Evolutionary conservation across 2,329 filamentous ascomycete species (phyloP).

Genomic region (Thielaviopsis euricoi): DNA sequence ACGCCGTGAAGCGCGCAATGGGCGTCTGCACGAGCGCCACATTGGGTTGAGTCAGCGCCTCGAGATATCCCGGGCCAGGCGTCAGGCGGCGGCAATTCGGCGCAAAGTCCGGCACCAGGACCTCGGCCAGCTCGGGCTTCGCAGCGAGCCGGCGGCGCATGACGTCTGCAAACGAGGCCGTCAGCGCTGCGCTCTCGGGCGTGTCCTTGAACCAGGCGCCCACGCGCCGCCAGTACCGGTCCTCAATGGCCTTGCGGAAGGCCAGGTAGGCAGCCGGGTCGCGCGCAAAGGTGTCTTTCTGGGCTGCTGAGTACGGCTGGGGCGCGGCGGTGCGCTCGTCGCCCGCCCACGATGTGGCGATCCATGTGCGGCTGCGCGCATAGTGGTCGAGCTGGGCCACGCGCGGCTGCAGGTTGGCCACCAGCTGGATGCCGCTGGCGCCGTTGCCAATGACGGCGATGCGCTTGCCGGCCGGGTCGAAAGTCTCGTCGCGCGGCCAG

Average conservation of each 20-base stretch:
- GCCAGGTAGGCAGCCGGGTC: slow-evolving; percentile 43
- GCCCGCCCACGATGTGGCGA: slow-evolving; percentile 44
- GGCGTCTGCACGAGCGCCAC: slow-evolving; percentile 41
- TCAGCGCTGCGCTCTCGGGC: slow-evolving; percentile 29
- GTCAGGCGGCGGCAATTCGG: slow-evolving; percentile 49
- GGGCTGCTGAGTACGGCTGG: slow-evolving; percentile 39
- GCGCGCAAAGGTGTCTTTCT: slow-evolving; percentile 35
- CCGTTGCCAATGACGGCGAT: slow-evolving; percentile 49
- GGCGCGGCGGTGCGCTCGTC: slow-evolving; percentile 37
- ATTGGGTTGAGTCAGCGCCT: slow-evolving; percentile 43
- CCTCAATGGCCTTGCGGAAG: slow-evolving; percentile 40
- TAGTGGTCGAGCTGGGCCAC: slow-evolving; percentile 44
- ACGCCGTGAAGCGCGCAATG: slow-evolving; percentile 41
- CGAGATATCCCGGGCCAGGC: slow-evolving; percentile 50
- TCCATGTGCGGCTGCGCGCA: slow-evolving; percentile 49
- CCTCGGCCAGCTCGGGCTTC: slow-evolving; percentile 37
- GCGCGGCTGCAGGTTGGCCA: slow-evolving; percentile 32
- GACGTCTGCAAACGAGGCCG: slow-evolving; percentile 30
- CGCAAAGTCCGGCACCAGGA: slow-evolving; percentile 44
- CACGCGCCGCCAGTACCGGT: slow-evolving; percentile 46
- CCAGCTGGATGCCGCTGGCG: slow-evolving; percentile 41
- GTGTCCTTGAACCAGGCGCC: slow-evolving; percentile 35
- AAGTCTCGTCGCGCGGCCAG: slow-evolving; percentile 38
- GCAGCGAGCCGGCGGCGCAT: slow-evolving; percentile 37
- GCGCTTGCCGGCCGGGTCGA: slow-evolving; percentile 30